Base-by-base conservation (phyloP, 2,329 filamentous ascomycete genomes). In the Penicillium sp. region DNA sequence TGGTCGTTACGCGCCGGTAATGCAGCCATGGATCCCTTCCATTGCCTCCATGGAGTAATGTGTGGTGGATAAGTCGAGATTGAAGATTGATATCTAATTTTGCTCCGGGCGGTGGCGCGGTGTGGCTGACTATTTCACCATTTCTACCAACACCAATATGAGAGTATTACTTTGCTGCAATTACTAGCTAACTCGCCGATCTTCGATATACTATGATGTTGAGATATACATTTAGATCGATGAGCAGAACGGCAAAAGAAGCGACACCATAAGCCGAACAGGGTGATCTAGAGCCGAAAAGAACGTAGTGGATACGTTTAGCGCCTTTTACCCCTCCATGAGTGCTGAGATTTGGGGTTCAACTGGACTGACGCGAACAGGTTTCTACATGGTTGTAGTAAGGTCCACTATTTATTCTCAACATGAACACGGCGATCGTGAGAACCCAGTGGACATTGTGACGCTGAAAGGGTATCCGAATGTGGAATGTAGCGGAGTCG, bases 1-100 rank as follows among this genome's bases (percentile, higher is more conserved):
- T 77, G 73, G 62, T 87, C 79, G 62, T 78, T 79, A 60, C 78
- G 58, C 40, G 54, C 46, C 24, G 59, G 61, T 52, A 38, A 37
- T 37, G 46, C 48, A 54, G 57, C 43, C 56, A 59, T 60, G 42
- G 40, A 42, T 42, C 18, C 44, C 22, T 22, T 4, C 20, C 32
- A 31, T 11, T 14, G 27, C 39, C 39, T 50, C 53, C 53, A 55
- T 54, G 26, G 24, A 9, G 13, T 18, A n/a, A 4, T 24, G 11
- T 24, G 18, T 24, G 20, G 35, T 22, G 20, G 22, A 37, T 11
- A 24, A 23, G 22, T 37, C 35, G 18, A 24, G 35, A 34, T 18
- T 18, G 35, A n/a, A 24, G 35, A 34, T 18, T 18, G 35, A n/a
- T 14, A 37, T 24, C 35, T 23, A 11, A 24, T 14, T 18, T 22